Percentiles rank a stretch among this genome's conserved stretches.
These are phyloP conservation scores for Coemansia sp. DNA, from an alignment of 192 early-diverging fungal genomes.

Conservation along the genomic window DNA sequence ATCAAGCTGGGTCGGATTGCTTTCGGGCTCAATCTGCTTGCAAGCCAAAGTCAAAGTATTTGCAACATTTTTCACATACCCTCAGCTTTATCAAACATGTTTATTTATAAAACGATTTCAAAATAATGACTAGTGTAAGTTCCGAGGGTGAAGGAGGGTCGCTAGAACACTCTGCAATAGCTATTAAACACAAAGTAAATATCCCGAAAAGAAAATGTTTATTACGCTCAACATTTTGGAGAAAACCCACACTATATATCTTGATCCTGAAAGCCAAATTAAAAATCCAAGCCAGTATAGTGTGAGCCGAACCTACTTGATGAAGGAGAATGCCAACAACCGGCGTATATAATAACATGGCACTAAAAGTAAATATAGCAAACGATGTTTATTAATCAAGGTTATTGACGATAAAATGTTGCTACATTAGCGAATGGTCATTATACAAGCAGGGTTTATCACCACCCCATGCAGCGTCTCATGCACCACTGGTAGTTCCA, in stretches of 20 bases:
- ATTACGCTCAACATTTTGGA: too few relatives aligned
- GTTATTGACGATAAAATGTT: neutral
- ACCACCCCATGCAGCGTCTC: constrained; percentile 5
- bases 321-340: too few relatives aligned
- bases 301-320: too few relatives aligned
- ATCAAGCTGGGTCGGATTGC: neutral
- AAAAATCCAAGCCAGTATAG: too few relatives aligned
- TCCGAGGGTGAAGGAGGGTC: too few relatives aligned
- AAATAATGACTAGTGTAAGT: neutral
- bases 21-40: neutral
- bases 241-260: too few relatives aligned
- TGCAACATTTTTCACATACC: neutral
- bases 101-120: neutral
- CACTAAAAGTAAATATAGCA: neutral
- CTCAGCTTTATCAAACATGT: neutral
- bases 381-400: neutral
- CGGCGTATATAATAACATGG: neutral
- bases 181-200: too few relatives aligned
- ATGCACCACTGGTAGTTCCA: constrained; percentile 17
- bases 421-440: neutral
- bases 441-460: neutral
- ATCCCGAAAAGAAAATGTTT: too few relatives aligned
- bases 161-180: too few relatives aligned
- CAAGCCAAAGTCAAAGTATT: neutral
- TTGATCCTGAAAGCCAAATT: too few relatives aligned